Conservation (phyloP, 768 basidiomycete species). For the Omphalotus guepiniiformis region DNA sequence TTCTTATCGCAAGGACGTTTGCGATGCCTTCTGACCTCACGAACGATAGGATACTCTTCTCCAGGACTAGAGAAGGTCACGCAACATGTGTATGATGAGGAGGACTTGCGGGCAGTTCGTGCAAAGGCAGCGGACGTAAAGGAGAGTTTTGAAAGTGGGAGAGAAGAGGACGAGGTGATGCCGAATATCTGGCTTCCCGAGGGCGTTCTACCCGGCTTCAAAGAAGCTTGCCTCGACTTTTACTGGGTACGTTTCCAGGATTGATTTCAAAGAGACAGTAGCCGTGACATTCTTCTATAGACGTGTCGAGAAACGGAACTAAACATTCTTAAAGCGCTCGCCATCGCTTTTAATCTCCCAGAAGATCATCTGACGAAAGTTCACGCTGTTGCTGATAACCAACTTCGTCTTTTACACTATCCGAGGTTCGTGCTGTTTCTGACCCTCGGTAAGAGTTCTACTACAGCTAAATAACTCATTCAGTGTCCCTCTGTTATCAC, state of each 20-base stretch:
- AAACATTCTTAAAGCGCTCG: conserved; percentile 42
- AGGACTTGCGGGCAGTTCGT: conserved; percentile 24
- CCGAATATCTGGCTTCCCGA: conserved; percentile 61
- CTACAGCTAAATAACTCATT: too few relatives aligned
- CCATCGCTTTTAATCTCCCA: conserved; percentile 38
- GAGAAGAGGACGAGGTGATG: conserved; percentile 39
- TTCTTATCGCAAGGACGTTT: too few relatives aligned
- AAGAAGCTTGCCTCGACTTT: conserved; percentile 46
- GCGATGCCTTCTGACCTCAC: too few relatives aligned
- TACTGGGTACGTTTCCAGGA: conserved; percentile 35
- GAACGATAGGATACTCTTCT: conserved; percentile 31
- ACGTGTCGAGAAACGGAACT: conserved; percentile 39
- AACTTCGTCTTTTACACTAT: conserved; percentile 56
- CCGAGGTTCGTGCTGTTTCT: conserved; percentile 30
- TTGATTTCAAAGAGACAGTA: conserved; percentile 23
- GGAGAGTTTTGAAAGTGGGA: conserved; percentile 54
- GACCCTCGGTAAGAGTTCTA: too few relatives aligned
- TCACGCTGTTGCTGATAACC: conserved; percentile 45
- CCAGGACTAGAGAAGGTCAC: conserved; percentile 36
- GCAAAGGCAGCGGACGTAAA: conserved; percentile 37
- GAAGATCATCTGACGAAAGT: conserved; percentile 40
- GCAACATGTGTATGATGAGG: conserved; percentile 30
- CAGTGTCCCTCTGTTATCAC: conserved; percentile 28
- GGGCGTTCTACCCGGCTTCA: conserved; percentile 47
- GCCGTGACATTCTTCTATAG: conserved; percentile 24